Evolutionary conservation across 495 filamentous ascomycete genomes (phyloP).

Genomic region (Penicillium dipodomyicola): DNA sequence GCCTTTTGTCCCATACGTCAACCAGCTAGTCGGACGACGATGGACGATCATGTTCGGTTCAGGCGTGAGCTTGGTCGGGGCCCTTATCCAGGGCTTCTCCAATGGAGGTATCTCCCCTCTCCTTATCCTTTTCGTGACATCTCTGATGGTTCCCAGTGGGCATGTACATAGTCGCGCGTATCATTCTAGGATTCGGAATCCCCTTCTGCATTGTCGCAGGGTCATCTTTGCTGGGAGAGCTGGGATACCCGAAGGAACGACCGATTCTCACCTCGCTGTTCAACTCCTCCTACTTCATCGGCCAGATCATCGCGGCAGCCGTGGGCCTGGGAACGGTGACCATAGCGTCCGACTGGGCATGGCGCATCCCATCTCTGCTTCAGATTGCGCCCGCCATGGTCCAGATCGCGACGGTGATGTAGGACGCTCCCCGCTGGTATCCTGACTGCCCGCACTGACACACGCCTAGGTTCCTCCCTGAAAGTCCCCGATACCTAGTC

Average conservation of each 20-base stretch:
- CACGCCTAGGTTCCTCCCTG: constrained; percentile 50
- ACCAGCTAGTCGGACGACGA: constrained; percentile 54
- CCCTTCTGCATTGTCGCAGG: constrained; percentile 64
- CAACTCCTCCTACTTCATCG: constrained; percentile 64
- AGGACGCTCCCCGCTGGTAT: constrained; percentile 9
- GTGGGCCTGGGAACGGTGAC: constrained; percentile 56
- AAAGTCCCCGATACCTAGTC: constrained; percentile 60
- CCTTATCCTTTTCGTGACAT: background rate
- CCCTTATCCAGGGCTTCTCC: constrained; percentile 51
- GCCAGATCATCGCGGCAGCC: constrained; percentile 58
- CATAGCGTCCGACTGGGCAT: constrained; percentile 59
- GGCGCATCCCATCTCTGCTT: constrained; percentile 61
- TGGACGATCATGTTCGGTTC: constrained; percentile 62
- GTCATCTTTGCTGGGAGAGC: constrained; percentile 62
- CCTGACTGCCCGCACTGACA: constrained; percentile 2
- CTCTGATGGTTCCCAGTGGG: constrained; percentile 38
- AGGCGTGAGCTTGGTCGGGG: constrained; percentile 55
- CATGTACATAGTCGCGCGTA: constrained; percentile 65
- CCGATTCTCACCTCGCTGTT: constrained; percentile 64
- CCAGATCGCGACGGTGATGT: constrained; percentile 42
- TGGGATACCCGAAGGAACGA: constrained; percentile 65
- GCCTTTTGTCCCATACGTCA: constrained; percentile 57
- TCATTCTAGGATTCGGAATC: constrained; percentile 64
- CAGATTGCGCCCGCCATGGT: constrained; percentile 46
- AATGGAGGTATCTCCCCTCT: constrained; percentile 23